Base-by-base conservation (phyloP, 1,284 basidiomycete species). In the Gymnopus androsaceus region DNA sequence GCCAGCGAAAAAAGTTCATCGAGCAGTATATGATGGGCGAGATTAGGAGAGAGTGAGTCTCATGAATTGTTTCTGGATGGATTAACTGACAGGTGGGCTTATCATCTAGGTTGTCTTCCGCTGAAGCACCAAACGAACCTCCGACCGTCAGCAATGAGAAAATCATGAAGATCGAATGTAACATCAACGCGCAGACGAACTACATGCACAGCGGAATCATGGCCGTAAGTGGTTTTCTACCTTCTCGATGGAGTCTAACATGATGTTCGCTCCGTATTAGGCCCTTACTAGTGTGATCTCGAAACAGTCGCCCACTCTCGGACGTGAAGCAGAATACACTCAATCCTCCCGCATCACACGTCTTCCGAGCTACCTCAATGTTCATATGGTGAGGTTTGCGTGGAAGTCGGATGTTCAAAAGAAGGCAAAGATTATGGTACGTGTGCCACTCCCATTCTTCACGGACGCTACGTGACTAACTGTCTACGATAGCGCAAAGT, bases 361-460 rank as follows among this genome's bases (percentile, higher is more conserved):
- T 14, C 75, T 98, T 25, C 97, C 96, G 0, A 72, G 83, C 4
- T 94, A 95, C 67, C 80, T 97, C 37, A 88, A 90, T 8, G 84
- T 95, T 3, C 94, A 95, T 64, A 92, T 98, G 87, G 94, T 96
- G 6, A 88, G 97, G 46, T 99, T 99, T 72, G 92, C 90, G 61
- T 99, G 96, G 96, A 80, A 94, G 59, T 79, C 85, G 42, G 96
- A 98, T 63, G 95, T 98, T 57, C 77, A 78, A 62, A 95, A 94
- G 76, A 95, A 95, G 67, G 85, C 92, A 1, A 95, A 95, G 74
- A 94, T 95, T 68, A 92, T 95, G 92, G 87, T 87, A 55, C 46
- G 72, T 63, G 4, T 28, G 58, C 44, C 15, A 11, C 41, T 12
- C 19, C 28, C 36, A 14, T 34, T 49, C 8, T 40, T 50, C 9